Conservation (phyloP, 2,329 filamentous ascomycete species). For the Aspergillus sp. region DNA sequence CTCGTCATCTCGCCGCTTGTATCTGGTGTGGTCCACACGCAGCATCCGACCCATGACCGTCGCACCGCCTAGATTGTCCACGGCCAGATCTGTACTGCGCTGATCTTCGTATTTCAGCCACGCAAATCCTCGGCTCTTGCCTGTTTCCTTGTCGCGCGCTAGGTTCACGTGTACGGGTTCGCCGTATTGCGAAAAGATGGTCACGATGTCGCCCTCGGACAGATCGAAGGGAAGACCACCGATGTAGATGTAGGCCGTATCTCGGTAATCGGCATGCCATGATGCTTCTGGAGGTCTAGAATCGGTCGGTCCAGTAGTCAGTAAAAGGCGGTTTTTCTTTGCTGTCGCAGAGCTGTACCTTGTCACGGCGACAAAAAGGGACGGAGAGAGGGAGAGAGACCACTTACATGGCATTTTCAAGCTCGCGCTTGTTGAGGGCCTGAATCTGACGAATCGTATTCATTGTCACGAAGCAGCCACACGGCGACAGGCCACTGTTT, state of each 20-base stretch:
- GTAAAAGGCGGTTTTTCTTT: conserved; percentile 6
- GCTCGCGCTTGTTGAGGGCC: conserved; percentile 88
- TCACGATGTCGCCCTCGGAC: conserved; percentile 91
- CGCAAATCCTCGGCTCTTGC: conserved; percentile 90
- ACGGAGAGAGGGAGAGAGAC: background rate
- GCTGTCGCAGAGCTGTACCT: background rate
- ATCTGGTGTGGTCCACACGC: conserved; percentile 88
- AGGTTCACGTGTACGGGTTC: conserved; percentile 93
- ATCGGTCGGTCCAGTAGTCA: conserved; percentile 1
- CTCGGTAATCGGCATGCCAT: conserved; percentile 96
- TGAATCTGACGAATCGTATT: conserved; percentile 92
- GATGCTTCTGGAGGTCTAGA: conserved; percentile 77
- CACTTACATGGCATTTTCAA: conserved; percentile 78
- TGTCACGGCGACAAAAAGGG: background rate
- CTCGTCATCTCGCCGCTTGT: conserved; percentile 79
- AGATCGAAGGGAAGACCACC: conserved; percentile 90
- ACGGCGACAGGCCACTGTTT: too few relatives aligned
- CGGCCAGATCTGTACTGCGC: conserved; percentile 89
- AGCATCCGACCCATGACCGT: conserved; percentile 77
- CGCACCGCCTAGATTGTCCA: conserved; percentile 90
- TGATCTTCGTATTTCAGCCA: conserved; percentile 99
- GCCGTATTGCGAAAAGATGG: conserved; percentile 95
- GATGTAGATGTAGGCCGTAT: conserved; percentile 95
- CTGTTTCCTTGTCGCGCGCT: conserved; percentile 90
- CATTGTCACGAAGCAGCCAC: conserved; percentile 57